phyloP scores from a whole-genome alignment of 2,329 filamentous ascomycete species.

The Hortaea werneckii region DNA sequence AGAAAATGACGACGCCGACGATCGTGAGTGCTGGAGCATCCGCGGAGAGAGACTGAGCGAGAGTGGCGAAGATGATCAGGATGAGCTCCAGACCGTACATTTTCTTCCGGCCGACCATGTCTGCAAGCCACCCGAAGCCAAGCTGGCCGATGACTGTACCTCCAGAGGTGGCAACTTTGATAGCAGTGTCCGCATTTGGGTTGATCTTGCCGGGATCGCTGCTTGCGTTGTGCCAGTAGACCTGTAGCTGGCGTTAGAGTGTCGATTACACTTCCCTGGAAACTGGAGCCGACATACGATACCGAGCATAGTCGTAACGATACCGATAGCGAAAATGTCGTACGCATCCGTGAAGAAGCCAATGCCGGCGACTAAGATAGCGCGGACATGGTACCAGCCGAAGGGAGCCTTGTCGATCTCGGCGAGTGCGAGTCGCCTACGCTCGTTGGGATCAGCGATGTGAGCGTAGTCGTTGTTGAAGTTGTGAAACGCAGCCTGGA shows the following conservation, averaged over 20 bases:
- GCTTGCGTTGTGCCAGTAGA: conserved; percentile 50
- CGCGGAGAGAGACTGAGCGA: conserved; percentile 59
- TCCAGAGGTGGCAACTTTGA: conserved; percentile 75
- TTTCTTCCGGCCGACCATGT: conserved; percentile 63
- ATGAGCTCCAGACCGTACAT: conserved; percentile 81
- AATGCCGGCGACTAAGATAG: conserved; percentile 67
- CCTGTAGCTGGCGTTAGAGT: too few species aligned
- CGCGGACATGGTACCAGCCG: conserved; percentile 74
- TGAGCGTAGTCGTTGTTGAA: conserved; percentile 61
- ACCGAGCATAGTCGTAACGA: conserved; percentile 66
- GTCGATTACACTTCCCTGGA: too few species aligned
- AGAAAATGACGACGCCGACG: conserved; percentile 63
- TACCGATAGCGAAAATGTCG: conserved; percentile 63
- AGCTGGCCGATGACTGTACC: conserved; percentile 78
- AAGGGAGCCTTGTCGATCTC: conserved; percentile 72
- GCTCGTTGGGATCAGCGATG: conserved; percentile 62
- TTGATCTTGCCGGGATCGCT: conserved; percentile 46
- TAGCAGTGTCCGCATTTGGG: conserved; percentile 60
- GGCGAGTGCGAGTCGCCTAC: conserved; percentile 65
- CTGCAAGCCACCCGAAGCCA: conserved; percentile 67
- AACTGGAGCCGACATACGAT: too few species aligned
- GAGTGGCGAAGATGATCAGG: conserved; percentile 67
- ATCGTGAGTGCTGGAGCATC: conserved; percentile 52
- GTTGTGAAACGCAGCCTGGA: conserved; percentile 65
- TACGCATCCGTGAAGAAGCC: conserved; percentile 72